Evolutionary conservation across 768 basidiomycete species (phyloP), one percentile per base, ranked within the genome.

Genomic region (Mycena filopes): DNA sequence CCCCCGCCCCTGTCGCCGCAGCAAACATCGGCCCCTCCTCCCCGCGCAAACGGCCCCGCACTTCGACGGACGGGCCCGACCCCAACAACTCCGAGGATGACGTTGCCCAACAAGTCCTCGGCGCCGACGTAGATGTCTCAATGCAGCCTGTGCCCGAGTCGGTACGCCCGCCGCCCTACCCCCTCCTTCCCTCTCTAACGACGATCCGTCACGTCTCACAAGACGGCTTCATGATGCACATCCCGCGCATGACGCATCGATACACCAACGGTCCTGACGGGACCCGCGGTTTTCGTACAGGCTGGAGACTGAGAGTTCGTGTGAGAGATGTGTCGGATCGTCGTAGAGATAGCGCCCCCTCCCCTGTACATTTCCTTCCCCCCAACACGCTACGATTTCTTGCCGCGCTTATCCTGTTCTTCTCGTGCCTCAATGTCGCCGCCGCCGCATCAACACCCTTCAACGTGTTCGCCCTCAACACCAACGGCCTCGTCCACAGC

Each of bases 221-320:
- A 61, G 43, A 13, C 15, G 15, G 12, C 23, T 2, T 4, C 2
- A 48, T 45, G 60, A 61, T 46, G 50, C 23, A 40, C 11, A 45
- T 8, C 1, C 60, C 51, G 23, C 2, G 31, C 25, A 7, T 53
- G 7, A 5, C 23, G 31, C 21, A 38, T 18, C 29, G 51, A 23
- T 54, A 54, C 15, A 54, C 60, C 45, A 45, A 36, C 15, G 60
- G 60, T 10, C 60, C 60, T 54, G 60, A 61, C 43, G 60, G 60
- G 60, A 61, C 60, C 21, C 50, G 51, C 3, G 50, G 60, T 38
- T 61, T 61, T 36, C 13, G 50, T 10, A 1, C 1, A 11, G 40
- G 12, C 38, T 16, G 60, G 36, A 7, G 4, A 3, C 51, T 54
- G 50, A 54, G 9, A 2, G 42, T 29, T 21, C 49, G n/a, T n/a